Evolutionary conservation across 202 grass and related monocot species (phyloP).

Genomic region (Setaria viridis): DNA sequence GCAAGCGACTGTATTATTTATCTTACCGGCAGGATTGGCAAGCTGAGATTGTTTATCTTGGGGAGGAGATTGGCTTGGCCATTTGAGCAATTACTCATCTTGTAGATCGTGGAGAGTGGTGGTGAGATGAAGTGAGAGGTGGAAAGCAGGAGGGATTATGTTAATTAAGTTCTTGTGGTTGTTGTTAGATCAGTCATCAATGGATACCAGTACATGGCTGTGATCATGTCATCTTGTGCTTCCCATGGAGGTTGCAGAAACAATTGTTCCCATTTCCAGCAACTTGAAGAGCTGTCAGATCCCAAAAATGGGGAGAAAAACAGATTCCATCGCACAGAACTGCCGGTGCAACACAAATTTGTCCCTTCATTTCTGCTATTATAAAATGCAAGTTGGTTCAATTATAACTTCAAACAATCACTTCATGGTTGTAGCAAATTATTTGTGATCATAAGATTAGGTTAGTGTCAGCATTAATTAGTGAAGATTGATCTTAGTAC

Average conservation of each 20-base stretch:
- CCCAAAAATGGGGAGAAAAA: conserved; percentile 33
- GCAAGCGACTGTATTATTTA: conserved; percentile 50
- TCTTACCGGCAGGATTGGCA: conserved; percentile 40
- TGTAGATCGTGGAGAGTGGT: conserved; percentile 60
- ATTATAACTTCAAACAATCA: conserved; percentile 26
- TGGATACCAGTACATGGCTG: conserved; percentile 37
- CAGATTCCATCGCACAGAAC: conserved; percentile 3
- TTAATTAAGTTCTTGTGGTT: conserved; percentile 26
- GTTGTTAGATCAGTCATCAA: conserved; percentile 36
- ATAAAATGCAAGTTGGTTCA: conserved; percentile 27
- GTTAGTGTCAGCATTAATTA: conserved; percentile 16
- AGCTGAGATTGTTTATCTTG: conserved; percentile 48
- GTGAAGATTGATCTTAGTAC: conserved; percentile 34
- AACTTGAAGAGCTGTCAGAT: conserved; percentile 50
- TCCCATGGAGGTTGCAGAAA: conserved; percentile 48
- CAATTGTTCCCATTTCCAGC: conserved; percentile 39
- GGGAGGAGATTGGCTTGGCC: conserved; percentile 36
- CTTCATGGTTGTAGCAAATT: not conserved
- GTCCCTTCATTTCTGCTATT: conserved; percentile 27
- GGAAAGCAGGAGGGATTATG: conserved; percentile 27
- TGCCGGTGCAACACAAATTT: not conserved
- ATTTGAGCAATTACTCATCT: conserved; percentile 51
- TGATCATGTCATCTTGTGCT: conserved; percentile 48
- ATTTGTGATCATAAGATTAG: conserved; percentile 24
- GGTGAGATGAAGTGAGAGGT: conserved; percentile 39